phyloP scores from a whole-genome alignment of 768 basidiomycete genomes.

The Russula compacta region DNA sequence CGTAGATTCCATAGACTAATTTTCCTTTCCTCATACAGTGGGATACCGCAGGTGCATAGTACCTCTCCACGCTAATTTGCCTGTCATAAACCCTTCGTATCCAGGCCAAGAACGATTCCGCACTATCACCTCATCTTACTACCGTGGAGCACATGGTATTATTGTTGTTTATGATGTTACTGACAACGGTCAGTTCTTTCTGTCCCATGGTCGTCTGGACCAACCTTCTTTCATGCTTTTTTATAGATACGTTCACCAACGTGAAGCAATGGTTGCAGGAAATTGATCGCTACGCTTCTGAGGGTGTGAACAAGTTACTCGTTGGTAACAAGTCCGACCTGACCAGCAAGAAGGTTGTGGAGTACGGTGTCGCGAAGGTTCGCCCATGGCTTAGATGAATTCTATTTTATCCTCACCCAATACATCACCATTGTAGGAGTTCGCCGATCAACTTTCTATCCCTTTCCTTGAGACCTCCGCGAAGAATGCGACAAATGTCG shows the following conservation, averaged over 20 bases:
- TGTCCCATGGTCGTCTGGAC: neutral
- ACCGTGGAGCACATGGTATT: conserved; percentile 97
- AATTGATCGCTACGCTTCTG: conserved; percentile 92
- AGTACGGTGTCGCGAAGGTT: conserved; percentile 82
- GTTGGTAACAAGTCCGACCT: conserved; percentile 99
- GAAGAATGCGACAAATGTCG: conserved; percentile 97
- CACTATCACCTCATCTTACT: conserved; percentile 99
- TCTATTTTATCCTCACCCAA: conserved; percentile 1
- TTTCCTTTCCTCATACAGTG: conserved; percentile 45
- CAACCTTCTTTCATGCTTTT: conserved; percentile 3
- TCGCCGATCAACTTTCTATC: conserved; percentile 88
- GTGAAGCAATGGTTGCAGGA: conserved; percentile 95
- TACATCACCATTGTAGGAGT: conserved; percentile 46
- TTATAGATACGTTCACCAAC: conserved; percentile 81
- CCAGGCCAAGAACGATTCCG: conserved; percentile 96
- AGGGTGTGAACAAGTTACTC: conserved; percentile 97
- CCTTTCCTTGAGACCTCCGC: conserved; percentile 99
- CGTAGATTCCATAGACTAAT: conserved; percentile 13
- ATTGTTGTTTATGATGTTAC: conserved; percentile 99
- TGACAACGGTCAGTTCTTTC: conserved; percentile 59
- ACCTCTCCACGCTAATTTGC: neutral
- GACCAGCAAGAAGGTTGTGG: conserved; percentile 92
- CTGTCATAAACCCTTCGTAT: conserved; percentile 5
- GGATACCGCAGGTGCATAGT: conserved; percentile 82
- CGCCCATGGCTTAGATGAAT: conserved; percentile 1